Conservation (phyloP, 78 protist species). For the Dictyostelium purpureum region DNA sequence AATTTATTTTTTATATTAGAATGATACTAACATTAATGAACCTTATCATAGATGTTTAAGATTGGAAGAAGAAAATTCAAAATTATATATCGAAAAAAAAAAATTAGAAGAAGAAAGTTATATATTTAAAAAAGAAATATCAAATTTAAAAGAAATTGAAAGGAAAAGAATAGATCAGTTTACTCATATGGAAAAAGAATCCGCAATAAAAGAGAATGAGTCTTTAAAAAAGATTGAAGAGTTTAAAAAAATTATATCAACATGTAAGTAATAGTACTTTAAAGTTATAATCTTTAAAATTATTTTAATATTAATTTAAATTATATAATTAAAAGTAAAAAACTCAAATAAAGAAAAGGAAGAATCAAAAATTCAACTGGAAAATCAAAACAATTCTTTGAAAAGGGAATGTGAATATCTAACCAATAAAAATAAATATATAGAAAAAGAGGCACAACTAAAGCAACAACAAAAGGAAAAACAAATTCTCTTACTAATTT, state of each 20-base stretch:
- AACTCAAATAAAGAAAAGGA: not conserved
- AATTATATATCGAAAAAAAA: not conserved
- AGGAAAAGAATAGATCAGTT: not conserved
- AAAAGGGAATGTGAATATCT: not conserved
- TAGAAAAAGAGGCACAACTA: not conserved
- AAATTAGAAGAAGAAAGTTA: not conserved
- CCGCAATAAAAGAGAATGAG: not conserved
- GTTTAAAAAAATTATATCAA: not conserved
- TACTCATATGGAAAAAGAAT: not conserved
- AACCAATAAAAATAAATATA: not conserved
- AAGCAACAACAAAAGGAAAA: not conserved
- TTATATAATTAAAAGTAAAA: not conserved
- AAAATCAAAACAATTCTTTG: not conserved
- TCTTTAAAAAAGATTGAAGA: not conserved
- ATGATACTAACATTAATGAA: not conserved
- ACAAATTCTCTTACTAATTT: too few relatives aligned
- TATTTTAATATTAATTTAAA: not conserved
- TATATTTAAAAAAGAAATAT: not conserved
- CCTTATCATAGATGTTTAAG: not conserved
- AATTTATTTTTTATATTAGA: too few relatives aligned
- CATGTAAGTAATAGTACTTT: not conserved
- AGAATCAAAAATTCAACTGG: not conserved
- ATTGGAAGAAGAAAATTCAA: constrained; percentile 7
- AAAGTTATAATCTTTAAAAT: not conserved
- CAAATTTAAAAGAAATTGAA: not conserved